Evolutionary conservation across 768 basidiomycete genomes (phyloP).

Genomic region (Lactarius sp.): DNA sequence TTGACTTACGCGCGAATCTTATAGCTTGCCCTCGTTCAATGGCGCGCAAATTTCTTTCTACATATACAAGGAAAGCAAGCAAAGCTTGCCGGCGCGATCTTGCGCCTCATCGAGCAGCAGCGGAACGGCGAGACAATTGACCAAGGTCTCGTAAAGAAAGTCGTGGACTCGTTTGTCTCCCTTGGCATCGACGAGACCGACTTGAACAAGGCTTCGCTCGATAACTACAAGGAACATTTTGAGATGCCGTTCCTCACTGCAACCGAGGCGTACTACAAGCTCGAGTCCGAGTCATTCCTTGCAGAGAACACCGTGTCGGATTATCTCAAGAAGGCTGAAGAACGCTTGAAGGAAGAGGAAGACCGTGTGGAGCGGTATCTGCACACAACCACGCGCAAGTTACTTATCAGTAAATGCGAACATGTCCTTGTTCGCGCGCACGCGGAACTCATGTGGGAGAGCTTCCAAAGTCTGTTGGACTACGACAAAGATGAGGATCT

Average conservation of each 20-base stretch:
- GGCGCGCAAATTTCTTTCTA: constrained; percentile 88
- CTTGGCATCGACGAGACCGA: constrained; percentile 91
- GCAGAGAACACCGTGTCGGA: constrained; percentile 86
- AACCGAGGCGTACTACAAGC: constrained; percentile 87
- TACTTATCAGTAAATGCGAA: constrained; percentile 80
- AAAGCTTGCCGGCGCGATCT: constrained; percentile 82
- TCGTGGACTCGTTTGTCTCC: constrained; percentile 92
- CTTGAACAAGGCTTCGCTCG: constrained; percentile 87
- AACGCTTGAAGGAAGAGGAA: constrained; percentile 88
- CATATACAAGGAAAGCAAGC: constrained; percentile 77
- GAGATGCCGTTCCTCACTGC: constrained; percentile 84
- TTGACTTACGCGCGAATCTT: constrained; percentile 7
- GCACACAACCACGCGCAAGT: constrained; percentile 81
- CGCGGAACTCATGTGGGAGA: constrained; percentile 82
- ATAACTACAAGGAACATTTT: constrained; percentile 89
- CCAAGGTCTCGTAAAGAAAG: constrained; percentile 87
- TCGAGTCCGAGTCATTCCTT: constrained; percentile 88
- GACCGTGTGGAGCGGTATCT: constrained; percentile 93
- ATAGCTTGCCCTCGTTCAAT: constrained; percentile 91
- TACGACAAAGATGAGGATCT: constrained; percentile 94
- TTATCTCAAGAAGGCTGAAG: constrained; percentile 93
- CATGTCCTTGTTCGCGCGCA: constrained; percentile 88
- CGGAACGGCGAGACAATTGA: constrained; percentile 93
- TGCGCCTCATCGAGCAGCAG: constrained; percentile 88
- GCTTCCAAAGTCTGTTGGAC: constrained; percentile 85